A percentile compares a stretch with the other conserved stretches of the same genome.
These are phyloP conservation scores for Paramecium biaurelia DNA, from an alignment of 73 alveolate species.

Conservation along the genomic window DNA sequence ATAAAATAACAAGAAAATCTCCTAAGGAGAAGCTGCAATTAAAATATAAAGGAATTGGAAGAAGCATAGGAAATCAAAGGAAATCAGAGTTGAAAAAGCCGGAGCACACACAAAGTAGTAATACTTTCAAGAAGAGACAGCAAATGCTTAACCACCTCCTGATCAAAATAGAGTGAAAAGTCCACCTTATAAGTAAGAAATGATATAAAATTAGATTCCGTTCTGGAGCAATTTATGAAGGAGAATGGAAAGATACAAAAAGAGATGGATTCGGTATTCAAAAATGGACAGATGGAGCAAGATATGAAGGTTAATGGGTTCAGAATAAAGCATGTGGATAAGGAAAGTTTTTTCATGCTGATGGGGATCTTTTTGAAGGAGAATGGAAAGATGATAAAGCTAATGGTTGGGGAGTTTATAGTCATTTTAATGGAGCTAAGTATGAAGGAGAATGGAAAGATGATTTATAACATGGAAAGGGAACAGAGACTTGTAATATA, in stretches of 20 bases:
- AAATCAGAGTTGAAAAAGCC: background rate
- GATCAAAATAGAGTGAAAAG: background rate
- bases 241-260: slow-evolving; percentile 86
- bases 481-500: slow-evolving; percentile 8
- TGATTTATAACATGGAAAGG: slow-evolving; percentile 24
- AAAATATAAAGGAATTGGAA: slow-evolving; percentile 13
- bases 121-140: background rate
- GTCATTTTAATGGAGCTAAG: background rate
- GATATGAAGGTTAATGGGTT: slow-evolving; percentile 68
- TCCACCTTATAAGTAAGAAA: background rate
- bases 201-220: slow-evolving; percentile 39
- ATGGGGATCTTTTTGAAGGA: slow-evolving; percentile 82
- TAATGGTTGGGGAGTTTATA: slow-evolving; percentile 12
- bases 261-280: slow-evolving; percentile 87
- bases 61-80: background rate
- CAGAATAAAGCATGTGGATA: slow-evolving; percentile 82
- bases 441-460: slow-evolving; percentile 47
- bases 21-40: background rate
- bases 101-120: background rate
- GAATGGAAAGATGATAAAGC: slow-evolving; percentile 72
- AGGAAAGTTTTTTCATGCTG: slow-evolving; percentile 80
- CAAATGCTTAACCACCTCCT: background rate
- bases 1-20: background rate
- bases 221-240: slow-evolving; percentile 82
- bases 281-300: slow-evolving; percentile 89